Conservation (phyloP, 179 eudicot species). For the Spinacia oleracea region DNA sequence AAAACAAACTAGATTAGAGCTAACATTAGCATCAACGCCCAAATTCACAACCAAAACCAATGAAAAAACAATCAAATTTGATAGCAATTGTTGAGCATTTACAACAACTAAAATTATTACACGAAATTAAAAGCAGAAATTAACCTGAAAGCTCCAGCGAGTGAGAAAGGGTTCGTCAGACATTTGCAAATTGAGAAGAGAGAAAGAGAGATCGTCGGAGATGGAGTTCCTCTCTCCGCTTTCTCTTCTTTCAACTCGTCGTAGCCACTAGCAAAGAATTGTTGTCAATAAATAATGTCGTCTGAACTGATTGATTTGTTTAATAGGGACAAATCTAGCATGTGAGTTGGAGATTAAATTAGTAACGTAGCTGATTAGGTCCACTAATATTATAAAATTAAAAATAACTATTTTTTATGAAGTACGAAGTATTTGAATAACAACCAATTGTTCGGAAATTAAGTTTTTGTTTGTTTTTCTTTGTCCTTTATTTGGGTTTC, state of each 20-base stretch:
- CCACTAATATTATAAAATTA: too few species aligned
- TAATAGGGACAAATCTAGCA: too few species aligned
- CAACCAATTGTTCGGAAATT: too few species aligned
- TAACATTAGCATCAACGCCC: neutral
- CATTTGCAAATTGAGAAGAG: constrained; percentile 39
- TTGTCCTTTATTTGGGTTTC: too few species aligned
- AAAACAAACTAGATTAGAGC: neutral
- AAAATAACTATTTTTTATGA: too few species aligned
- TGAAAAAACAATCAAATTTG: neutral
- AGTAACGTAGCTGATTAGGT: too few species aligned
- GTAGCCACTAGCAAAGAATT: too few species aligned
- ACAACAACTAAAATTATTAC: neutral
- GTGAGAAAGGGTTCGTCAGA: constrained; percentile 67
- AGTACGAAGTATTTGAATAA: too few species aligned
- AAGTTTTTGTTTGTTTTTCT: too few species aligned
- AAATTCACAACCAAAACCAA: neutral
- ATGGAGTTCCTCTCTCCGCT: neutral
- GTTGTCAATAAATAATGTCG: too few species aligned
- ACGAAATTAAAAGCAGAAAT: neutral
- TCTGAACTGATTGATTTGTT: too few species aligned
- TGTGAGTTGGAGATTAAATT: too few species aligned
- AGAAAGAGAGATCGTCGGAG: neutral
- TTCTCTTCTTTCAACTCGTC: neutral
- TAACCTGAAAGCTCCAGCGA: constrained; percentile 82
- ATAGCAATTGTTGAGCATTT: neutral